Conservation (phyloP, 2,329 filamentous ascomycete species). For the Beauveria pseudobassiana region DNA sequence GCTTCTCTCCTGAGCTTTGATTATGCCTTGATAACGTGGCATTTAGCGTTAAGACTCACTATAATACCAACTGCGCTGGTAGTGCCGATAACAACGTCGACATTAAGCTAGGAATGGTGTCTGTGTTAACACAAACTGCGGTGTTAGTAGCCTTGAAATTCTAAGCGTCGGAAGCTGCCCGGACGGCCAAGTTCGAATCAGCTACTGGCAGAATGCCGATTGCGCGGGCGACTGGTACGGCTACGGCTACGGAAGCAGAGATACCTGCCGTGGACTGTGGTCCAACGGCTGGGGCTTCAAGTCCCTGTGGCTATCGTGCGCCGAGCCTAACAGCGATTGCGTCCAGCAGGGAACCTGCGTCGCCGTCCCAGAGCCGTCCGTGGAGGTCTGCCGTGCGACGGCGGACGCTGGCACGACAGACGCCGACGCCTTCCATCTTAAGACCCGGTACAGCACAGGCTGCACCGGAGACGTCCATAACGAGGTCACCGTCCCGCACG, state of each 20-base stretch:
- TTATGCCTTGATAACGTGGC: neutral
- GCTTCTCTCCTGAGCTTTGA: neutral
- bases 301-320: neutral
- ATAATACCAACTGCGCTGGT: neutral
- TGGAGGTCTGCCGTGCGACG: too few relatives aligned
- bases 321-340: too few relatives aligned
- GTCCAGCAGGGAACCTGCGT: too few relatives aligned
- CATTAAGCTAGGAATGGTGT: neutral
- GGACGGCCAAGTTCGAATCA: slow-evolving; percentile 1
- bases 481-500: too few relatives aligned
- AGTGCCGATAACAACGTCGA: neutral
- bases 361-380: too few relatives aligned
- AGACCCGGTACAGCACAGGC: too few relatives aligned
- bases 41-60: neutral
- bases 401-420: too few relatives aligned
- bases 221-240: slow-evolving; percentile 7
- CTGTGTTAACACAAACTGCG: slow-evolving; percentile 3
- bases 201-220: slow-evolving; percentile 5
- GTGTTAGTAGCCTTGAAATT: slow-evolving; percentile 4
- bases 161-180: neutral
- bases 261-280: slow-evolving; percentile 2
- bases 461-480: too few relatives aligned
- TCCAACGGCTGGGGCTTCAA: slow-evolving; percentile 1
- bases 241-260: slow-evolving; percentile 6
- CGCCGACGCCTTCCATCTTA: too few relatives aligned